Base-by-base conservation (phyloP, 1,139 yeast species). In the Zygosaccharomyces pseudobailii region DNA sequence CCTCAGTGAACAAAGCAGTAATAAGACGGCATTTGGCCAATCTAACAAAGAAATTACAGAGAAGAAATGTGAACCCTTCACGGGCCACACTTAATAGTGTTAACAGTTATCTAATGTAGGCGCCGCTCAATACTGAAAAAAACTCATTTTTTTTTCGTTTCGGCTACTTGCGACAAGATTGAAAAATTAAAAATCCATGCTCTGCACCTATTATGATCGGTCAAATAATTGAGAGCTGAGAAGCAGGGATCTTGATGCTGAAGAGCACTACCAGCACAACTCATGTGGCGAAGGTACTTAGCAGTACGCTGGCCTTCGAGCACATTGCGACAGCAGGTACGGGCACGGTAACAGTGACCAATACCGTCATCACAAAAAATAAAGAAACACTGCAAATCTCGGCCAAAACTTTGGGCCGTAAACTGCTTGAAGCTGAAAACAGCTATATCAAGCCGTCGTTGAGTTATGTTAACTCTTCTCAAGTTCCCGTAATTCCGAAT, bases 11-110 rank as follows among this genome's bases (percentile, higher is more conserved):
- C 9, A 85, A 85, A 59, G 79, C 73, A 22, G 57, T 71, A 4
- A 76, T 88, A 6, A 76, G 80, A 48, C 75, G 74, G 53, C 82
- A 84, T 49, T 66, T 87, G 39, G 77, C 81, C 2, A 64, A 66
- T 45, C 58, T 87, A 5, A 71, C 75, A 22, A 65, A 73, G 21
- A 76, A 74, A 40, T 37, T 61, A n/a, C 42, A 56, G 4, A 62
- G 61, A 1, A 47, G 63, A 10, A 62, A 58, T 33, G 78, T 78
- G 6, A 86, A 87, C 52, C 95, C 96, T 0, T 82, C 90, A 50
- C 70, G 96, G 45, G 80, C 86, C 24, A 84, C 94, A 0, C 67
- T 87, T 36, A 92, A 85, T 55, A 76, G 84, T 48, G 74, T 82
- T 3, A 82, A 82, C 54, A 65, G 76, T 9, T 74, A 59, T 53